Percentiles rank a stretch among this genome's conserved stretches.
phyloP scores from a whole-genome alignment of 306 rosid genomes.

The Cucumis melo region DNA sequence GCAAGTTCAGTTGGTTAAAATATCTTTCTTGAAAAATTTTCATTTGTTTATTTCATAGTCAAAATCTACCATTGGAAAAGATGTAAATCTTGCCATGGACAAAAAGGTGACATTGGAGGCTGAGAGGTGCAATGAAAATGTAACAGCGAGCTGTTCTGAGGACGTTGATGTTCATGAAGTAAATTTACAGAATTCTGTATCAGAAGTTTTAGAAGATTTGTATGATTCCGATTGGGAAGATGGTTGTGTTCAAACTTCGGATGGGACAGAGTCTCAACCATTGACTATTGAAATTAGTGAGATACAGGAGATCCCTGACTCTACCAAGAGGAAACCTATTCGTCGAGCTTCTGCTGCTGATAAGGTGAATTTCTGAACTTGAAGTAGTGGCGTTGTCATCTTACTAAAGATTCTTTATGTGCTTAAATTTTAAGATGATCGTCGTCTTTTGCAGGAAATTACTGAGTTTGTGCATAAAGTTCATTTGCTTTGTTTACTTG shows the following conservation, averaged over 20 bases:
- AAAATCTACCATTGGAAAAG: constrained; percentile 18
- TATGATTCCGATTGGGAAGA: constrained; percentile 88
- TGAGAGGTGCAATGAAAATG: constrained; percentile 24
- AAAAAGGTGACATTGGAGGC: constrained; percentile 23
- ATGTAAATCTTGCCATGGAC: constrained; percentile 21
- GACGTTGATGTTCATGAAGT: constrained; percentile 22
- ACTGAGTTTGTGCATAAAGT: constrained; percentile 82
- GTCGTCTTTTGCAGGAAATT: constrained; percentile 31
- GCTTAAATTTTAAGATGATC: constrained; percentile 1
- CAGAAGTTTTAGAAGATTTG: constrained; percentile 36
- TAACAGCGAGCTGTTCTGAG: constrained; percentile 14
- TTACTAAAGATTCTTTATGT: constrained; percentile 14
- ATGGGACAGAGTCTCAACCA: constrained; percentile 18
- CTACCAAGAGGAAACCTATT: constrained; percentile 33
- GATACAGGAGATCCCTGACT: constrained; percentile 26
- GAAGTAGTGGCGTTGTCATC: neutral
- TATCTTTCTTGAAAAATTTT: neutral
- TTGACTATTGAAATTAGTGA: constrained; percentile 58
- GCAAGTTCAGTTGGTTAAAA: neutral
- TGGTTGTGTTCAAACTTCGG: constrained; percentile 30
- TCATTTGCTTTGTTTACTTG: constrained; percentile 89
- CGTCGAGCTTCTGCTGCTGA: constrained; percentile 68
- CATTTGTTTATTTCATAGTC: constrained; percentile 15
- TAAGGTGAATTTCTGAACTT: constrained; percentile 38
- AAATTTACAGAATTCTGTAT: constrained; percentile 15